Evolutionary conservation across 305 asterid genomes (phyloP).

Genomic region (Solanum hybrid): DNA sequence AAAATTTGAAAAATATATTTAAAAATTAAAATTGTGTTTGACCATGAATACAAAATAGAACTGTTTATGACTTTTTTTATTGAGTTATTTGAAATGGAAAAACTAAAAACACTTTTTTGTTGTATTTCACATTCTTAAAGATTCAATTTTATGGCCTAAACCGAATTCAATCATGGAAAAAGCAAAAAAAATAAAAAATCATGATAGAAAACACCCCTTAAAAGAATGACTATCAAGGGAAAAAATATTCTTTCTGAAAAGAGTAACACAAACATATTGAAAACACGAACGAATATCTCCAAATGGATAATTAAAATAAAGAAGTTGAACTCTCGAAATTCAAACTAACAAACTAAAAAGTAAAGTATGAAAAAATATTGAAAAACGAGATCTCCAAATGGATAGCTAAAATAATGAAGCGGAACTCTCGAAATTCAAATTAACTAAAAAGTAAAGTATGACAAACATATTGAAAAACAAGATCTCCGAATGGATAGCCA

Average conservation of each 20-base stretch:
- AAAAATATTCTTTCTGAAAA: neutral
- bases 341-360: neutral
- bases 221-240: neutral
- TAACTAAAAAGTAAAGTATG: neutral
- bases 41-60: neutral
- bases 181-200: too few species aligned
- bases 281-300: neutral
- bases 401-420: neutral
- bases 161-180: neutral
- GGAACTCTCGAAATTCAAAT: neutral
- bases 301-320: neutral
- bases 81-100: neutral
- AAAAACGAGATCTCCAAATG: neutral
- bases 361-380: too few species aligned
- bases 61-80: neutral
- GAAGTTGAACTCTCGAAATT: neutral
- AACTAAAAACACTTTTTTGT: neutral
- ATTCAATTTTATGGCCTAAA: neutral
- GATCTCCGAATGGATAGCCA: neutral
- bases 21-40: neutral
- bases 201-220: neutral
- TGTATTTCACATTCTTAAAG: neutral
- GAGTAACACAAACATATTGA: too few species aligned
- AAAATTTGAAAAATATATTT: neutral
- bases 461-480: neutral